These are phyloP conservation scores for Ceratocystiopsis minuta DNA, from an alignment of 2,329 filamentous ascomycete species.

Conservation along the genomic window DNA sequence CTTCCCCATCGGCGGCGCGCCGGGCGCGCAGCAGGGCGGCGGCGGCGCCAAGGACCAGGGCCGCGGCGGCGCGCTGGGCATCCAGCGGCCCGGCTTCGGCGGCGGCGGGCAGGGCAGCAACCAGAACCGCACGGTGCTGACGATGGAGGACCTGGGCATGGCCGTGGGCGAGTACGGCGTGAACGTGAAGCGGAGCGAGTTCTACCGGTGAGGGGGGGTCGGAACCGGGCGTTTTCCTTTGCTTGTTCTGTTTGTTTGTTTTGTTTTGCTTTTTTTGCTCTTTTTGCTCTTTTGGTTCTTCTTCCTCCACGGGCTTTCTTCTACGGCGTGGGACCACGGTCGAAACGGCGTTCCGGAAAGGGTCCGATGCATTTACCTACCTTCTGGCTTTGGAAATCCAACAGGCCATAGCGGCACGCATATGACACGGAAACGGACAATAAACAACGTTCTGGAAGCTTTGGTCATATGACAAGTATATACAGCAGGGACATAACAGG, in stretches of 20 bases:
- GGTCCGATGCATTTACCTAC: too few relatives aligned
- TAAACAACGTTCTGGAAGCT: too few relatives aligned
- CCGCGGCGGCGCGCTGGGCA: constrained; percentile 44
- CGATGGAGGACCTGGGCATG: constrained; percentile 98
- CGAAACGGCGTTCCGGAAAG: not conserved
- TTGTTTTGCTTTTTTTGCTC: not conserved
- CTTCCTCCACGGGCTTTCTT: not conserved
- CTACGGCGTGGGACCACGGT: not conserved
- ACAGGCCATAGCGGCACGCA: too few relatives aligned
- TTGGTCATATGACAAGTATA: too few relatives aligned
- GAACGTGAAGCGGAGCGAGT: constrained; percentile 93
- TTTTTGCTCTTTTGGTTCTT: not conserved
- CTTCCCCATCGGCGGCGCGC: constrained; percentile 25
- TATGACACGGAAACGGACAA: too few relatives aligned
- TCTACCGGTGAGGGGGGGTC: constrained; percentile 55
- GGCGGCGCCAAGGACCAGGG: constrained; percentile 33
- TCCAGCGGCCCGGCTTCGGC: constrained; percentile 62
- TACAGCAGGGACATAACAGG: too few relatives aligned
- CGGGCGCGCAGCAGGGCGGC: constrained; percentile 32
- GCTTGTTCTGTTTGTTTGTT: not conserved
- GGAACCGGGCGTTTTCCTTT: not conserved
- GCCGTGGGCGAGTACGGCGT: constrained; percentile 95
- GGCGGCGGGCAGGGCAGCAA: constrained; percentile 78
- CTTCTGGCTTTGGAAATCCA: too few relatives aligned
- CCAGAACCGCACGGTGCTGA: constrained; percentile 83